Evolutionary conservation across 2,329 filamentous ascomycete species (phyloP).

Genomic region (Cryphonectria radicalis): DNA sequence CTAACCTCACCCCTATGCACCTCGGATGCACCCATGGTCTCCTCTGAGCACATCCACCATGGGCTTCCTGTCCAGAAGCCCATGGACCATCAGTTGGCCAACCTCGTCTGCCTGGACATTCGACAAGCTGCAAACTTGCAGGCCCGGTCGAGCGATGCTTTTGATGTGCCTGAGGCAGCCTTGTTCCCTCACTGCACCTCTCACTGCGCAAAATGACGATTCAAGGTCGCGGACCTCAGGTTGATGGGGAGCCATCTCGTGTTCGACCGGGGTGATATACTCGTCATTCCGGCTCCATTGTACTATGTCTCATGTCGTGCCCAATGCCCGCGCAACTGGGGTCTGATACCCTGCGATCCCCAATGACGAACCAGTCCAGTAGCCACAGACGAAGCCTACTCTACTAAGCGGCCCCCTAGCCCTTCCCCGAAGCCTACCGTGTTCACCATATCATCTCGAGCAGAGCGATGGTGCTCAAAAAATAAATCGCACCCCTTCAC

Average conservation of each 20-base stretch:
- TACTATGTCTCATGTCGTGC: background rate
- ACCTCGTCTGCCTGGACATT: background rate
- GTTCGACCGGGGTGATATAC: background rate
- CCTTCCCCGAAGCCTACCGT: no score
- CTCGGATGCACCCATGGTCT: constrained; percentile 15
- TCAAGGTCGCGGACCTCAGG: background rate
- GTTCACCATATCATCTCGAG: no score
- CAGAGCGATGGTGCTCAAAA: no score
- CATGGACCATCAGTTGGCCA: background rate
- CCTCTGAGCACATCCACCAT: background rate
- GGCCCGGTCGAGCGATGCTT: background rate
- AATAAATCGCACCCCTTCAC: no score
- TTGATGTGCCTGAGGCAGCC: background rate
- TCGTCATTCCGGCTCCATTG: background rate
- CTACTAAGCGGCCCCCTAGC: background rate
- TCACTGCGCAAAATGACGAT: background rate
- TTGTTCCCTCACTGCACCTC: background rate
- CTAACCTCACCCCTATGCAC: constrained; percentile 24
- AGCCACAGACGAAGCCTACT: background rate
- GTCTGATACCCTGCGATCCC: background rate
- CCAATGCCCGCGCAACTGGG: background rate
- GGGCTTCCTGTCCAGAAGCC: background rate
- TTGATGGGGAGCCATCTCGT: background rate
- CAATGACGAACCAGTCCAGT: background rate
- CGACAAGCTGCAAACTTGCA: background rate